Evolutionary conservation across 2,329 filamentous ascomycete genomes (phyloP).

Genomic region (Alternaria incomplexa): DNA sequence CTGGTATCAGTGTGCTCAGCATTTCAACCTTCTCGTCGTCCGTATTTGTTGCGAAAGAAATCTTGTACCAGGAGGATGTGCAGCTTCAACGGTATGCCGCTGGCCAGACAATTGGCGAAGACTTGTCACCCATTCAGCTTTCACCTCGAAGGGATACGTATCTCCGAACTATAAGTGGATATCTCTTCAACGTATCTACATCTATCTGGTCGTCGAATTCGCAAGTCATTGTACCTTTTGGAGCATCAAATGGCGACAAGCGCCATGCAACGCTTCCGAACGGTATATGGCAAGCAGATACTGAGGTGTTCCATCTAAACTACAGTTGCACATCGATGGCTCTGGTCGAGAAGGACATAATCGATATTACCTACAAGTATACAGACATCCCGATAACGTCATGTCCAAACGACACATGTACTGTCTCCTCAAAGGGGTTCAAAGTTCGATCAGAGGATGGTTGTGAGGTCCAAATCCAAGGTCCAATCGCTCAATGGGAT

Average conservation of each 20-base stretch:
- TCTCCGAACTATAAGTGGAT: background rate
- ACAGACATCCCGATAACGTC: background rate
- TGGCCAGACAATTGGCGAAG: background rate
- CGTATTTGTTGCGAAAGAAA: background rate
- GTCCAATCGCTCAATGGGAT: background rate
- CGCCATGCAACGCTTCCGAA: background rate
- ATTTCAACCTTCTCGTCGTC: background rate
- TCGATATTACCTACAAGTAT: background rate
- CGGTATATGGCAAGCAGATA: background rate
- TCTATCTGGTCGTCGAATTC: background rate
- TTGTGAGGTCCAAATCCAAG: background rate
- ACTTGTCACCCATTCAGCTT: background rate
- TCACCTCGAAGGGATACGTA: background rate
- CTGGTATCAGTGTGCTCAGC: background rate
- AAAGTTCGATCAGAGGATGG: background rate
- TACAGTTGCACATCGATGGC: background rate
- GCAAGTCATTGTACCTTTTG: background rate
- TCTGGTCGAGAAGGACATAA: background rate
- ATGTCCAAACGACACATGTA: background rate
- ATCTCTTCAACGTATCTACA: background rate
- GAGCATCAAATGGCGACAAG: background rate
- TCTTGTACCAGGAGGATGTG: background rate
- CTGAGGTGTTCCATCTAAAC: background rate
- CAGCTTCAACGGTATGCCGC: background rate
- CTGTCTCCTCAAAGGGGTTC: background rate